Conservation (phyloP, 768 basidiomycete genomes). For the Mycena galopus region DNA sequence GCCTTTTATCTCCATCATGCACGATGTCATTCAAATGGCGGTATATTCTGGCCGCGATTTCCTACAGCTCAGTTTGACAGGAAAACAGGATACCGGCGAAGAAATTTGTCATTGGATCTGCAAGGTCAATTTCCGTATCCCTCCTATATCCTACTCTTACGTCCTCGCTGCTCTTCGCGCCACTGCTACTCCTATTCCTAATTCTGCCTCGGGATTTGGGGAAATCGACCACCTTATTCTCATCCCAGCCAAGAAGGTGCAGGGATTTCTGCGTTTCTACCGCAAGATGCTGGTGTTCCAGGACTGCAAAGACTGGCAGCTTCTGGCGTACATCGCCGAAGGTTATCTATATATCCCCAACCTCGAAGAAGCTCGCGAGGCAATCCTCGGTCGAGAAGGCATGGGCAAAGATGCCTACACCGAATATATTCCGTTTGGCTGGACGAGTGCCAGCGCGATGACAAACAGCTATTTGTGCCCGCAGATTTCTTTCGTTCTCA, state of each 20-base stretch:
- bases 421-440: neutral
- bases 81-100: neutral
- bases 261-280: neutral
- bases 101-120: neutral
- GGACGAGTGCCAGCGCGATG: neutral
- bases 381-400: neutral
- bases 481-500: neutral
- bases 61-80: neutral
- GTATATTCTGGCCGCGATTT: neutral
- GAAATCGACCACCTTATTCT: neutral
- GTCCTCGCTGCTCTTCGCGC: neutral
- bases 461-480: neutral
- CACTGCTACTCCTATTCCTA: neutral
- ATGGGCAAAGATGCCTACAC: neutral
- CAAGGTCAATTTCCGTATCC: neutral
- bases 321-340: neutral
- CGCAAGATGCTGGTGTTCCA: neutral
- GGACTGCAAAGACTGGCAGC: constrained; percentile 1
- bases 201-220: neutral
- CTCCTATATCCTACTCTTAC: neutral
- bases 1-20: neutral
- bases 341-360: neutral
- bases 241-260: neutral
- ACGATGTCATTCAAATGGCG: neutral
- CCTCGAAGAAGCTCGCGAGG: neutral